phyloP scores from a whole-genome alignment of 2,329 filamentous ascomycete species.

The Aspergillus luchuensis region DNA sequence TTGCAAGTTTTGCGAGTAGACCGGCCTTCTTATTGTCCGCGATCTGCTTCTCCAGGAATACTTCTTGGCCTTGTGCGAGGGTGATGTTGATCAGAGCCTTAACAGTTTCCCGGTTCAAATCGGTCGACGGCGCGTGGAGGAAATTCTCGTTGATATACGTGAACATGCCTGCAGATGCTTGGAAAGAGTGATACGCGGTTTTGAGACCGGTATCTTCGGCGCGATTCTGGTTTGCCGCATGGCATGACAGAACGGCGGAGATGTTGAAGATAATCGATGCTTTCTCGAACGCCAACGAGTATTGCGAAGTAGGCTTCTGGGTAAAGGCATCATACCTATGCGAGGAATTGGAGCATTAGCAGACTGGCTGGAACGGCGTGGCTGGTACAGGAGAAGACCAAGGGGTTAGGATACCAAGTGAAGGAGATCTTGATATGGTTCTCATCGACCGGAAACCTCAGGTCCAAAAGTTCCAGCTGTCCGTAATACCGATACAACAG shows the following conservation, averaged over 20 bases:
- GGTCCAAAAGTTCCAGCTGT: conserved; percentile 88
- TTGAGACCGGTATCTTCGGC: conserved; percentile 92
- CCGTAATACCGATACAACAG: conserved; percentile 97
- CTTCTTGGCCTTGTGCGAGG: conserved; percentile 93
- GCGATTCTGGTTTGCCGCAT: conserved; percentile 89
- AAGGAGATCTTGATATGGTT: conserved; percentile 99
- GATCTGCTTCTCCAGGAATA: conserved; percentile 96
- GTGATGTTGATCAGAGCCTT: conserved; percentile 91
- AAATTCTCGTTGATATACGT: conserved; percentile 99
- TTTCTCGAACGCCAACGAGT: conserved; percentile 96
- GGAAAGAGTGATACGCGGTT: conserved; percentile 96
- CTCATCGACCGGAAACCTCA: conserved; percentile 96
- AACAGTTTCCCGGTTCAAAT: conserved; percentile 91
- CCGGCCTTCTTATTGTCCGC: conserved; percentile 90
- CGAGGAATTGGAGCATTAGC: conserved; percentile 9
- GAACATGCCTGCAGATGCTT: conserved; percentile 98
- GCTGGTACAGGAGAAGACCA: background rate
- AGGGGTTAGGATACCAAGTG: conserved; percentile 69
- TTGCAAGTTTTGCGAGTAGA: conserved; percentile 86
- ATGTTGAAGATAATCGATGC: conserved; percentile 99
- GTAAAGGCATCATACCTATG: conserved; percentile 98
- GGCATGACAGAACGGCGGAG: conserved; percentile 91
- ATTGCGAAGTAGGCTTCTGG: conserved; percentile 94
- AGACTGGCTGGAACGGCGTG: background rate
- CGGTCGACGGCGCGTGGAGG: conserved; percentile 92